Evolutionary conservation across 2,329 filamentous ascomycete genomes (phyloP).

Genomic region (Phialemoniopsis sp.): DNA sequence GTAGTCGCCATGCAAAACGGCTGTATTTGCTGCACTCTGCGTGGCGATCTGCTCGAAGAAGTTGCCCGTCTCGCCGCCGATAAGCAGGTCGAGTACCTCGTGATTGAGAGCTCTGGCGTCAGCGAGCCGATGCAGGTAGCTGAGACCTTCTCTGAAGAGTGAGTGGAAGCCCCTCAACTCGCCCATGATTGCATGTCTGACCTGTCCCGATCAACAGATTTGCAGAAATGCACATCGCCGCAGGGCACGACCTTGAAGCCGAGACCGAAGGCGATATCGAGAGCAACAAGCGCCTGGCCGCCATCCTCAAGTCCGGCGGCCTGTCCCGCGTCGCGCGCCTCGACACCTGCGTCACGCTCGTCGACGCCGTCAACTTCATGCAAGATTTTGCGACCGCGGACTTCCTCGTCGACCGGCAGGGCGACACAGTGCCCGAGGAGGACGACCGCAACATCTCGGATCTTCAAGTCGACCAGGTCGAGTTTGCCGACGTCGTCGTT

Average conservation of each 20-base stretch:
- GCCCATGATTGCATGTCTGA: too few species aligned
- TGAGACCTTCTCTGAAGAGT: slow-evolving; percentile 53
- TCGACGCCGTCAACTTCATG: slow-evolving; percentile 70
- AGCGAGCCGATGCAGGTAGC: slow-evolving; percentile 72
- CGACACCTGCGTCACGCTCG: slow-evolving; percentile 68
- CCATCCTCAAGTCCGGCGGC: slow-evolving; percentile 45
- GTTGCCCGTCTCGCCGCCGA: slow-evolving; percentile 60
- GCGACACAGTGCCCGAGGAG: slow-evolving; percentile 55
- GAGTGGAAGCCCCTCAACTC: too few species aligned
- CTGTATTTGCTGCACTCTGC: slow-evolving; percentile 73
- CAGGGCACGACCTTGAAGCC: slow-evolving; percentile 19
- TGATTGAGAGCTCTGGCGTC: slow-evolving; percentile 69
- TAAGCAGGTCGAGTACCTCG: slow-evolving; percentile 64
- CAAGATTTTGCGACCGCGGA: slow-evolving; percentile 69
- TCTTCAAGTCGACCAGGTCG: slow-evolving; percentile 73
- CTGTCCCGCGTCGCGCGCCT: slow-evolving; percentile 62
- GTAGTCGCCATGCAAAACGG: slow-evolving; percentile 67
- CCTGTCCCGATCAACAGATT: too few species aligned
- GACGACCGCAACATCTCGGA: slow-evolving; percentile 73
- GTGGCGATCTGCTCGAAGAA: slow-evolving; percentile 67
- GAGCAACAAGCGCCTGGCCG: slow-evolving; percentile 14
- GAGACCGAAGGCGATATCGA: slow-evolving; percentile 16
- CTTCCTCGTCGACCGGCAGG: slow-evolving; percentile 58
- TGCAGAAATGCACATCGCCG: slow-evolving; percentile 19
- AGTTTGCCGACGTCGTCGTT: slow-evolving; percentile 71